Base-by-base conservation (phyloP, 805 yeast species). In the Pichia eremophila region DNA sequence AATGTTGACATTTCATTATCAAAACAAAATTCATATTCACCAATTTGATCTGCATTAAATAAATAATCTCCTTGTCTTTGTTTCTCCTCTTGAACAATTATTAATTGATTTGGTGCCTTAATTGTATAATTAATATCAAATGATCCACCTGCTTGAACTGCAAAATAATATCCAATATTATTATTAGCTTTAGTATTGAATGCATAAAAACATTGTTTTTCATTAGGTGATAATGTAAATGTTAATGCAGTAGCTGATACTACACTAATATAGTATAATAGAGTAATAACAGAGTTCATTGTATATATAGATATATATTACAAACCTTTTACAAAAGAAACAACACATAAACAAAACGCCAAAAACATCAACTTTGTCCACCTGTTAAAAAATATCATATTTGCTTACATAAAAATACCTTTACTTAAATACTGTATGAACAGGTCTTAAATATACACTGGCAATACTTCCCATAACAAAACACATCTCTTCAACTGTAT, bases 21-120 rank as follows among this genome's bases (percentile, higher is more conserved):
- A 70, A 89, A 87, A 68, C 96, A 89, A 64, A 89, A 83, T 64
- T 83, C 84, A 70, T 87, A 89, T 64, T 89, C 96, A 40, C 96
- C 96, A 18, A 65, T 62, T 45, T 63, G 60, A 39, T 75, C 78
- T 22, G 86, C 95, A 19, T 68, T 71, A 62, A 89, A 80, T 8
- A 78, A 70, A 70, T 83, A 83, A 59, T 88, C 95, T 12, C 90
- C 95, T 63, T 84, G 91, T 63, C 84, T 77, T 61, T 81, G 79
- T 55, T 81, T 79, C 43, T 70, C 68, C 46, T 82, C 83, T 34
- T 68, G 58, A 45, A 75, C 74, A 40, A 85, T 64, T 22, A 73
- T 61, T 41, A 70, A 72, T 32, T 79, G 79, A 46, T 69, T 67
- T 14, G 93, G 93, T 38, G 75, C 75, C 54, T 68, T 70, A 47